Base-by-base conservation (phyloP, 176 grass and related monocot species). In the Rhynchospora tenuis region DNA sequence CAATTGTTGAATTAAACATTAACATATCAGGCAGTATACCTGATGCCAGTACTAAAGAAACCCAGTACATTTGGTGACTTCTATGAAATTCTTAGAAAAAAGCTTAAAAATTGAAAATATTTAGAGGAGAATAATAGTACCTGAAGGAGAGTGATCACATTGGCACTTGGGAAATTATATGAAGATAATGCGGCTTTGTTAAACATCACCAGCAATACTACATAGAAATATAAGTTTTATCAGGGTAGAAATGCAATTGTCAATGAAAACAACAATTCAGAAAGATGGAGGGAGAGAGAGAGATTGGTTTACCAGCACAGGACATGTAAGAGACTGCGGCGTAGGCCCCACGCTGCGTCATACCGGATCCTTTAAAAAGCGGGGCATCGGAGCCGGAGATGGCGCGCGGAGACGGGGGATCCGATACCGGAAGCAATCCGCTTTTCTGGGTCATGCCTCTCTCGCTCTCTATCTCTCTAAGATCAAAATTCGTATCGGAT, bases 121-220 rank as follows among this genome's bases (percentile, higher is more conserved):
- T 75, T 22, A 56, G n/a, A 86, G 75, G 38, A 69, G 5, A 77
- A 86, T 58, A 83, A n/a, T 70, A 73, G 15, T 85, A 99, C 97
- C 97, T 99, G 97, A 91, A 99, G 86, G 65, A 99, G 97, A 19
- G 97, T 99, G 43, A 99, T 94, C 66, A 99, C 90, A 79, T 99
- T 99, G 42, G 93, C 93, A 9, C 89, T 95, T 52, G 97, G 97
- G 73, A 99, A 99, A 64, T 86, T 99, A 82, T 96, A 99, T 0
- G 91, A 96, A 80, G 97, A 99, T 14, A 99, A 56, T 76, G 97
- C 93, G 60, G 97, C 97, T 85, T 99, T 99, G 81, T 99, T 99
- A 82, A 99, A 99, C 91, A 99, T 92, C 88, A 99, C 88, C 48
- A 99, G 77, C 70, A 99, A 77, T 43, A 99, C 97, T 99, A 91